Evolutionary conservation across 2,329 filamentous ascomycete species (phyloP).

Genomic region (Penicillium italicum): DNA sequence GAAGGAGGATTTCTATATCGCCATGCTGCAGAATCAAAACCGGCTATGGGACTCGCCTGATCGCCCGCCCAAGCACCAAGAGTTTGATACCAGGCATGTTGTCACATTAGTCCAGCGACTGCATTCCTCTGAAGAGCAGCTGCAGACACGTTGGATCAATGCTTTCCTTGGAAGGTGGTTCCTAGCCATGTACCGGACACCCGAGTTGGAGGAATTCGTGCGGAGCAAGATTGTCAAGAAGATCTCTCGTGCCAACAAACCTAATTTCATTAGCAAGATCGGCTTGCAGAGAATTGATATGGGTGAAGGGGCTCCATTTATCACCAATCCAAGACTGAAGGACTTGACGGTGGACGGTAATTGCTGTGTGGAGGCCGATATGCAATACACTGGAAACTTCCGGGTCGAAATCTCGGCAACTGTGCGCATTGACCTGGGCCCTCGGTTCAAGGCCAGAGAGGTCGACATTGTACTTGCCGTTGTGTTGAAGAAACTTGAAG

Average conservation of each 20-base stretch:
- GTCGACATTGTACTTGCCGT: constrained; percentile 86
- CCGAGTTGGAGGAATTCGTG: constrained; percentile 73
- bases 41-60: constrained; percentile 57
- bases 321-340: constrained; percentile 82
- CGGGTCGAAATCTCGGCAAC: constrained; percentile 88
- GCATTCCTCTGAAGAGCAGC: constrained; percentile 85
- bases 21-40: constrained; percentile 79
- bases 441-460: constrained; percentile 83
- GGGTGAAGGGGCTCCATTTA: constrained; percentile 79
- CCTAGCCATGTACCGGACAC: constrained; percentile 79
- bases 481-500: constrained; percentile 78
- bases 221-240: constrained; percentile 90
- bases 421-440: constrained; percentile 82
- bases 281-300: constrained; percentile 79
- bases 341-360: constrained; percentile 91
- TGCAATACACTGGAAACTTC: constrained; percentile 86
- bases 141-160: constrained; percentile 91
- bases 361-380: constrained; percentile 77
- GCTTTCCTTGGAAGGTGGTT: constrained; percentile 86
- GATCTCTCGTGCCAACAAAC: constrained; percentile 88
- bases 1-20: constrained; percentile 98
- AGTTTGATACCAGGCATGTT: constrained; percentile 80
- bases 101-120: constrained; percentile 85
- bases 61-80: constrained; percentile 64
- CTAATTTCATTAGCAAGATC: constrained; percentile 81